Base-by-base conservation (phyloP, 139 green algal genomes). In the Pseudopediastrum boryanum region DNA sequence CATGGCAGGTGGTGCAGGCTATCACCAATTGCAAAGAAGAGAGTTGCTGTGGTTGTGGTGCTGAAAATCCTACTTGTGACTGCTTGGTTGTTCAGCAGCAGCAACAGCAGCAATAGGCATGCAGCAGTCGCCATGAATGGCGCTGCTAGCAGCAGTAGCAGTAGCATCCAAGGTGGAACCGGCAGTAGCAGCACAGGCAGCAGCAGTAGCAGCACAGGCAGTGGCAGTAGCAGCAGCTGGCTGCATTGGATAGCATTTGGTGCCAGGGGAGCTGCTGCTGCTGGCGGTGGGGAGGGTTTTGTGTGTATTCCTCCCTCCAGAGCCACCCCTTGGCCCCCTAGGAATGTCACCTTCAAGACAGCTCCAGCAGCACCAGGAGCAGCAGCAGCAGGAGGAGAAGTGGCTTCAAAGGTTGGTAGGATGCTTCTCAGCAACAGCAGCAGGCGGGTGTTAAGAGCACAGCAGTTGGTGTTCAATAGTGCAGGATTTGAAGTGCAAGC, bases 321-420 rank as follows among this genome's bases (percentile, higher is more conserved):
- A 10, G 68, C 68, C 12, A 75, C 36, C 23, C 44, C 44, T 33
- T 75, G 68, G 68, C n/a, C n/a, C n/a, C n/a, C n/a, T n/a, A n/a
- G n/a, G n/a, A n/a, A n/a, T n/a, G n/a, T n/a, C n/a, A n/a, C n/a
- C n/a, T n/a, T n/a, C n/a, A n/a, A n/a, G n/a, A n/a, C n/a, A n/a
- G n/a, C n/a, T n/a, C n/a, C 48, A 75, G 7, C 29, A 63, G 10
- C 38, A 64, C 16, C 48, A 75, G 61, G 44, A 46, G 23, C 48
- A 75, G n/a, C 38, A 54, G 8, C 33, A 71, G 39, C 33, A 71
- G 33, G 63, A 71, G 61, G 48, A 21, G 48, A 16, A 58, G 48
- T n/a, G n/a, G n/a, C n/a, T n/a, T n/a, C n/a, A n/a, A n/a, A n/a
- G n/a, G n/a, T n/a, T n/a, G n/a, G n/a, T n/a, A n/a, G n/a, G n/a